Conservation (phyloP, 345 rosid species). For the Carallia brachiata region DNA sequence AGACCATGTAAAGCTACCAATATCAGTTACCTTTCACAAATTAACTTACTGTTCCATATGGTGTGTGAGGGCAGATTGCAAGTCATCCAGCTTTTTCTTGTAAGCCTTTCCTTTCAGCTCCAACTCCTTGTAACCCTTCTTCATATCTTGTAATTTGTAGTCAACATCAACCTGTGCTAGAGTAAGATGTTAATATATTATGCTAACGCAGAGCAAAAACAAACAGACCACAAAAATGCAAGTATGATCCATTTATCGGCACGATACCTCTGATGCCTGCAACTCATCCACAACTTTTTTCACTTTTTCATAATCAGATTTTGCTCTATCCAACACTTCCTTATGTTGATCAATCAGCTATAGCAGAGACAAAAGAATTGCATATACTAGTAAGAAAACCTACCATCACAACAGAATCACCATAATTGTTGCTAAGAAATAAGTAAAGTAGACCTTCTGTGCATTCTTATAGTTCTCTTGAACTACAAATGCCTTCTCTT, state of each 20-base stretch:
- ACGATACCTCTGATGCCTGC: constrained; percentile 78
- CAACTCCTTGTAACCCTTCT: constrained; percentile 64
- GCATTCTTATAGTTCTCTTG: constrained; percentile 79
- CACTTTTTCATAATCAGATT: constrained; percentile 58
- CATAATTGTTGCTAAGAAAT: constrained; percentile 5
- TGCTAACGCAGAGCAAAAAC: neutral
- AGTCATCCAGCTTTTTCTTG: constrained; percentile 73
- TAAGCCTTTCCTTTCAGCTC: constrained; percentile 77
- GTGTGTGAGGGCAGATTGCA: constrained; percentile 59
- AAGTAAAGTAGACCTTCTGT: constrained; percentile 53
- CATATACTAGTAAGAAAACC: constrained; percentile 6
- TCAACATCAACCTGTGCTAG: constrained; percentile 80
- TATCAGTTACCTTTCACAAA: neutral
- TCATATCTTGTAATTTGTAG: constrained; percentile 74
- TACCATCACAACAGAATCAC: neutral
- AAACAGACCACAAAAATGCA: neutral
- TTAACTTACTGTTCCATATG: constrained; percentile 89
- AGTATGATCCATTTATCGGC: constrained; percentile 8
- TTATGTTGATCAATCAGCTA: constrained; percentile 80
- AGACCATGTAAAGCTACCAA: constrained; percentile 3
- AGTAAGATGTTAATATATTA: constrained; percentile 8
- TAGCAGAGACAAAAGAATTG: constrained; percentile 15
- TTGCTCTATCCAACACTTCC: constrained; percentile 64
- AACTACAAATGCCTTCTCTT: constrained; percentile 75
- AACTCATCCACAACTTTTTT: constrained; percentile 77